Evolutionary conservation across 192 early-diverging fungal species (phyloP), one percentile per base, ranked within the genome.

Genomic region (Rhizoclosmatium globosum): DNA sequence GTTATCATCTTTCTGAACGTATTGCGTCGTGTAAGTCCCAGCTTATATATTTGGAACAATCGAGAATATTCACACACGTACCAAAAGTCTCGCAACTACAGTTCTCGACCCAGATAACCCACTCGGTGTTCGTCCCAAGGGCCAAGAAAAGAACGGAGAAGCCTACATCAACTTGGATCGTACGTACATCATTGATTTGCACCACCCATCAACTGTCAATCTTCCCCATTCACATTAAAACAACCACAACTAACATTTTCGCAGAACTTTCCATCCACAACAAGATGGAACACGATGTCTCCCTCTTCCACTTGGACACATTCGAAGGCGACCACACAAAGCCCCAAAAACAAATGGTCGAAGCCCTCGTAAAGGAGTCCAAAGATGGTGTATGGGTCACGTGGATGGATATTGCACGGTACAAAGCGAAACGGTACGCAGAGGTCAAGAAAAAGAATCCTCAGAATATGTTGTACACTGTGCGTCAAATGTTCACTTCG

Each of bases 261-360:
- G 3, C 21, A 43, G 47, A 67, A 11, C 56, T 77, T 46, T 48
- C 42, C 64, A 65, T 47, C 21, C 75, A 77, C 75, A 47, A 44
- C 15, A 38, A 31, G 39, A 84, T 84, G 38, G 83, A 84, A 72
- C 83, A 84, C 56, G 83, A 84, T 41, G 77, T 77, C 3, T 84
- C 83, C 15, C 57, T 84, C 43, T 44, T 71, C 50, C 68, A 80
- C 31, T 46, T 48, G 6, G 83, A 84, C 59, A 44, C 61, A 38
- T 61, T 42, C 53, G 47, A 82, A 46, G 83, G 83, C 48, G 73
- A 84, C 74, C 71, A 77, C 70, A 53, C 50, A 17, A 17, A 13
- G 9, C 50, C 50, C 6, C 50, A 53, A 53, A 53, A 53, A 53
- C 50, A 53, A 17, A 53, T 53, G 50, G 50, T 53, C 17, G 50